Percentiles rank a stretch among this genome's conserved stretches.
Evolutionary conservation across 2,329 filamentous ascomycete genomes (phyloP).

Genomic region (Fusarium temperatum): DNA sequence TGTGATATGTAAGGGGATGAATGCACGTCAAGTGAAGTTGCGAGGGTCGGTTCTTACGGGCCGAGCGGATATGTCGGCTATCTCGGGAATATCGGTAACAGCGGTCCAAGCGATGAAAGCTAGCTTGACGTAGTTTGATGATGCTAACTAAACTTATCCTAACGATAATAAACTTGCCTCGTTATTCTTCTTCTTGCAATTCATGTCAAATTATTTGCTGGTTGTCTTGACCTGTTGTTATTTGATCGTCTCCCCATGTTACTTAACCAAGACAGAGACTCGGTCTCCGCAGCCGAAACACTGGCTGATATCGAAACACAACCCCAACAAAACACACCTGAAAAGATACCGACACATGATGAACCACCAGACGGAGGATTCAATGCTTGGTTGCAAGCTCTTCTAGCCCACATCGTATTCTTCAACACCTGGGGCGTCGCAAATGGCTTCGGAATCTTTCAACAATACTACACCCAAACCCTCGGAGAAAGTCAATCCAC

Average conservation of each 20-base stretch:
- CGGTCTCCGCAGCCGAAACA: neutral
- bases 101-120: neutral
- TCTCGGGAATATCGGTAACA: neutral
- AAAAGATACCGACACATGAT: neutral
- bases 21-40: neutral
- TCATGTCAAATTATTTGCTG: accelerated
- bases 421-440: slow-evolving; percentile 58
- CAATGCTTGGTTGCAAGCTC: slow-evolving; percentile 46
- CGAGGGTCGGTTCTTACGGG: slow-evolving; percentile 18
- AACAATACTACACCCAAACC: slow-evolving; percentile 54
- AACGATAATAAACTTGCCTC: no score
- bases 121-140: neutral
- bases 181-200: accelerated
- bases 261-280: neutral
- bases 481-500: slow-evolving; percentile 47
- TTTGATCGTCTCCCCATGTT: neutral
- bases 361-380: slow-evolving; percentile 31
- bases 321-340: neutral
- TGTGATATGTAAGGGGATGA: neutral
- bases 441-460: slow-evolving; percentile 57
- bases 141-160: neutral
- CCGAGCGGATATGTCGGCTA: slow-evolving; percentile 26
- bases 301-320: slow-evolving; percentile 14
- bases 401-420: slow-evolving; percentile 51
- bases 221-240: accelerated